Base-by-base conservation (phyloP, 192 early-diverging fungal species). In the Thoreauomyces humboldtii region DNA sequence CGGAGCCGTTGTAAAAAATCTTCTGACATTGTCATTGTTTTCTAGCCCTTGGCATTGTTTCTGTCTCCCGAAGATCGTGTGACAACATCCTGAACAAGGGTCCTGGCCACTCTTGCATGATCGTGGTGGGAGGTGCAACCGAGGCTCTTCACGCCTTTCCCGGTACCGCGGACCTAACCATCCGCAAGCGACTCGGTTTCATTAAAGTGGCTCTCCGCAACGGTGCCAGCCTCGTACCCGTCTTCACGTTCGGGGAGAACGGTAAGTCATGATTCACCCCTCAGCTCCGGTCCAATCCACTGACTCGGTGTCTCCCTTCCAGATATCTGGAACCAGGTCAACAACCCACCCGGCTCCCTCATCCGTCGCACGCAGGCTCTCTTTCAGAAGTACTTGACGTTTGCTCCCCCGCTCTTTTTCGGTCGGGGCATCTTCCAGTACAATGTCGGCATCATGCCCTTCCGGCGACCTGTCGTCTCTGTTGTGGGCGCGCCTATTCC, bases 161-260 rank as follows among this genome's bases (percentile, higher is more conserved):
- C 21, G 28, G 46, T 44, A 78, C 60, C 29, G 69, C 80, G 22
- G 87, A 93, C 59, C 70, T 95, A 41, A 84, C 88, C 0, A 72
- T 95, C 55, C 82, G 86, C 58, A 91, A 87, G 52, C 84, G 94
- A 24, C 64, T 89, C 1, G 96, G 96, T 0, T 98, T 98, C 74
- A 85, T 98, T 61, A 89, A 91, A 58, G 75, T 95, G 38, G 96
- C 96, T 7, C 80, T 97, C 2, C 73, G 78, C 2, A 85, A 91
- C 29, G 90, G 91, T 4, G 89, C 94, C 15, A 75, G 75, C 25
- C 73, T 98, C 11, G 91, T 94, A 12, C 96, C 96, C 15, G 85
- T 92, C 0, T 91, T 92, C 70, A 86, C 87, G 24, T 97, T 99
- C 77, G 95, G 94, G 58, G 94, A 99, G 73, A 95, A 92, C 73